These are phyloP conservation scores for Aureococcus anophagefferens DNA, from an alignment of 108 stramenopile genomes.

Conservation along the genomic window DNA sequence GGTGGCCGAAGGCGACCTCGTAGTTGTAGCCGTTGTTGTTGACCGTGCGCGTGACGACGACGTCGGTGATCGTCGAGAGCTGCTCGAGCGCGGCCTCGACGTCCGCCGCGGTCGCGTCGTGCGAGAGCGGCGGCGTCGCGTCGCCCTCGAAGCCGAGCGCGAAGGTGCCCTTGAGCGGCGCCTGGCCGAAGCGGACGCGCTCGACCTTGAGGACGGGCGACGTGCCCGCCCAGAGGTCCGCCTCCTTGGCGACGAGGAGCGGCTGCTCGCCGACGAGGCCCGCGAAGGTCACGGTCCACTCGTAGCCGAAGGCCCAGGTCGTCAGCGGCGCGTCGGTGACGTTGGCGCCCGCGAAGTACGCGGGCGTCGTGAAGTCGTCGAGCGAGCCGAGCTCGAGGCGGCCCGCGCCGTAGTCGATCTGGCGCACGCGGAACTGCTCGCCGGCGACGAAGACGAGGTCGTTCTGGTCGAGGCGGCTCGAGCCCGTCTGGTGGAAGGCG, in stretches of 20 bases:
- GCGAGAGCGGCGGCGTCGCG: conserved; percentile 46
- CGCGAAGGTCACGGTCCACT: conserved; percentile 61
- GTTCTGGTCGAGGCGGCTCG: not conserved
- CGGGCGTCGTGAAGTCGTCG: not conserved
- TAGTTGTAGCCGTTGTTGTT: conserved; percentile 77
- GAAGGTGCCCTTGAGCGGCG: conserved; percentile 62
- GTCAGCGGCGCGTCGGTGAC: conserved; percentile 32
- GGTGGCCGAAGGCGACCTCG: conserved; percentile 55
- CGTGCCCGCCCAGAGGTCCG: conserved; percentile 63
- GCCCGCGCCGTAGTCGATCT: not conserved
- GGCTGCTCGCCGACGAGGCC: conserved; percentile 60
- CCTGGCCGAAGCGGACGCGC: conserved; percentile 46
- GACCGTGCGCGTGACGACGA: conserved; percentile 44
- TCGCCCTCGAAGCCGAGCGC: conserved; percentile 48
- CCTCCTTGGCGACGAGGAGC: conserved; percentile 40
- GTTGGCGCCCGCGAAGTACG: conserved; percentile 23
- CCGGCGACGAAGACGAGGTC: conserved; percentile 36
- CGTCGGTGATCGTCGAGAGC: conserved; percentile 48
- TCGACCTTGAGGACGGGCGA: conserved; percentile 49
- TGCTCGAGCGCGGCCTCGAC: conserved; percentile 59
- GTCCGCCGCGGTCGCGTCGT: conserved; percentile 47
- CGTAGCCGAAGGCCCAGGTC: conserved; percentile 66
- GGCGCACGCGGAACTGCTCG: conserved; percentile 21
- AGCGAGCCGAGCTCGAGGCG: not conserved
- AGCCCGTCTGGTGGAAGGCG: not conserved